A percentile compares a stretch with the other conserved stretches of the same genome.
Evolutionary conservation across 78 protist genomes (phyloP).

Genomic region (Isochrysis galbana): DNA sequence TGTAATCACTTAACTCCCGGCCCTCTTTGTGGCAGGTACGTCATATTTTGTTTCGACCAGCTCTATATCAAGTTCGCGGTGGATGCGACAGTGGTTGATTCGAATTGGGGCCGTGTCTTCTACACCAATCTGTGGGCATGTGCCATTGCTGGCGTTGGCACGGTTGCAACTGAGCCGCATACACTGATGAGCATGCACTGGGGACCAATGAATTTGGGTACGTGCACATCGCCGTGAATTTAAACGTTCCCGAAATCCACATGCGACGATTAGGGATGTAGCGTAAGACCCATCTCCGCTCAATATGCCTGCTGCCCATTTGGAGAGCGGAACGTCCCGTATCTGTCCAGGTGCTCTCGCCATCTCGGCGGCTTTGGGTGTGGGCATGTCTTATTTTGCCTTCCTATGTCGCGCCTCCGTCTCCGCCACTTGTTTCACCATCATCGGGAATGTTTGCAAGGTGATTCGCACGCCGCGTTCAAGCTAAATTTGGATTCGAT

Average conservation of each 20-base stretch:
- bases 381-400: constrained; percentile 11
- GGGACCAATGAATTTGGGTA: neutral
- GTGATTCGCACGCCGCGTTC: neutral
- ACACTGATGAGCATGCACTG: neutral
- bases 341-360: neutral
- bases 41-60: neutral
- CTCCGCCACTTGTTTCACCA: constrained; percentile 15
- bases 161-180: neutral
- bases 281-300: neutral
- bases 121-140: constrained; percentile 22
- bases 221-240: no score
- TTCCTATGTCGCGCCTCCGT: constrained; percentile 9
- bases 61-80: constrained; percentile 7
- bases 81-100: neutral
- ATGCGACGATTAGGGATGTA: neutral
- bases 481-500: no score
- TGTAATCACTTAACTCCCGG: no score
- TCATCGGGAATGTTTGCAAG: constrained; percentile 22
- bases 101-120: constrained; percentile 18
- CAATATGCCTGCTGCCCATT: neutral
- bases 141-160: neutral
- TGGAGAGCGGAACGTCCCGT: neutral
- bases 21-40: no score
- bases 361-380: neutral
- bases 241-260: no score